These are phyloP conservation scores for Cercophora scortea DNA, from an alignment of 495 filamentous ascomycete species.

Conservation along the genomic window DNA sequence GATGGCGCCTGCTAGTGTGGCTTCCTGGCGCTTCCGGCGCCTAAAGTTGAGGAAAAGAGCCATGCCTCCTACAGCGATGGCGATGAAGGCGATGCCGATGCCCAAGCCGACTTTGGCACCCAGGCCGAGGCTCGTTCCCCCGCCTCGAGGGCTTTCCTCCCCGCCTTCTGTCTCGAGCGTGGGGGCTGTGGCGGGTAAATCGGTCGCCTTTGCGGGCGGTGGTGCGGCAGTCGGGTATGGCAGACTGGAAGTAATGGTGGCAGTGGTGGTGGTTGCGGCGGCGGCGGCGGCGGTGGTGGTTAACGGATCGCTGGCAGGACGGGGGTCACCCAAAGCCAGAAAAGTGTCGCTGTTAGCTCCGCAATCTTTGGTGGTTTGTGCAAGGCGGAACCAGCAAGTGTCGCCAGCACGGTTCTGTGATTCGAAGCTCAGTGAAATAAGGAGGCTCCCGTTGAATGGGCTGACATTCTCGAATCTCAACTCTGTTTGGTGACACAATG, in stretches of 20 bases:
- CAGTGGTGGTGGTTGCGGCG: too few relatives aligned
- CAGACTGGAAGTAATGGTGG: too few relatives aligned
- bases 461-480: conserved; percentile 11
- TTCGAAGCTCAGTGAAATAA: conserved; percentile 15
- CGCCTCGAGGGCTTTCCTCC: neutral
- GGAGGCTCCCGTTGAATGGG: conserved; percentile 12
- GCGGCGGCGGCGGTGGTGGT: neutral
- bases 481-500: conserved; percentile 7
- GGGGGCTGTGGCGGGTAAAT: too few relatives aligned
- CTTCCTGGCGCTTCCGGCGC: conserved; percentile 14
- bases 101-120: conserved; percentile 21
- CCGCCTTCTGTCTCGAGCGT: too few relatives aligned
- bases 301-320: neutral
- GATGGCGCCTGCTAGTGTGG: conserved; percentile 10
- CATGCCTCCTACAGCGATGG: conserved; percentile 18
- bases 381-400: conserved; percentile 23
- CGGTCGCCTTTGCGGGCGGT: too few relatives aligned
- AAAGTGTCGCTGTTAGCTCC: conserved; percentile 11
- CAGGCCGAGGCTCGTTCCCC: conserved; percentile 10
- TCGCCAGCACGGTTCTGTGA: conserved; percentile 5
- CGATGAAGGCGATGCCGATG: conserved; percentile 13
- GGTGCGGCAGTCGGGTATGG: neutral
- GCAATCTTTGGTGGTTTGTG: conserved; percentile 9
- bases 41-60: conserved; percentile 20
- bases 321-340: neutral